phyloP scores from a whole-genome alignment of 257 asterid species.

The Petunia secreta region DNA sequence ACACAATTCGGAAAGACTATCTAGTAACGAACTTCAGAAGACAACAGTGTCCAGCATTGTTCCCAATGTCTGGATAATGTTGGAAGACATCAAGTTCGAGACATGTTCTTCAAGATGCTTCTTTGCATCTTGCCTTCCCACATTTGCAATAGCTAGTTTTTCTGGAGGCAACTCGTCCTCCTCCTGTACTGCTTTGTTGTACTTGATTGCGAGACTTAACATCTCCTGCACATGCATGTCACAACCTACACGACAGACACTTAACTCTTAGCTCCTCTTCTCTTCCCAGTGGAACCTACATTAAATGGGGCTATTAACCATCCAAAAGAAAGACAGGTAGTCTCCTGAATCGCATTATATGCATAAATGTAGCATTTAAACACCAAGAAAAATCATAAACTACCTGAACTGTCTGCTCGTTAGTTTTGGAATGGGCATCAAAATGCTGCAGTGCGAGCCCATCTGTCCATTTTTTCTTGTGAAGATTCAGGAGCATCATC shows the following conservation, averaged over 20 bases:
- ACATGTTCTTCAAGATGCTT: conserved; percentile 96
- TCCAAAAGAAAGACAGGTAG: neutral
- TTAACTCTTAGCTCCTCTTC: no score
- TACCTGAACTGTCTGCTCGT: conserved; percentile 94
- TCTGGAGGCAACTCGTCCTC: conserved; percentile 96
- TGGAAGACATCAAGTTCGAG: conserved; percentile 93
- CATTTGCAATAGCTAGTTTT: conserved; percentile 87
- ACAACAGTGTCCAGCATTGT: conserved; percentile 95
- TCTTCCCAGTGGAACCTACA: no score
- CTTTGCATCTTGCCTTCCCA: conserved; percentile 97
- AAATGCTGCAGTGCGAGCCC: conserved; percentile 88
- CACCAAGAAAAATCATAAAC: neutral
- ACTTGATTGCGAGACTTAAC: conserved; percentile 71
- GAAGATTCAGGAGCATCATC: conserved; percentile 94
- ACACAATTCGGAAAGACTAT: no score
- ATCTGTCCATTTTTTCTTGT: conserved; percentile 94
- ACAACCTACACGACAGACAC: neutral
- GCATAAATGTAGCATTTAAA: no score
- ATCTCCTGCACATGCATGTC: conserved; percentile 60
- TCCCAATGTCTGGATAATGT: conserved; percentile 86
- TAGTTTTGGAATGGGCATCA: conserved; percentile 87
- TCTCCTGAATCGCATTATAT: no score
- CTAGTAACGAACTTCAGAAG: conserved; percentile 46
- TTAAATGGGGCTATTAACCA: neutral
- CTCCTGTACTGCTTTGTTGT: conserved; percentile 90